These are phyloP conservation scores for Physcia stellaris DNA, from an alignment of 495 filamentous ascomycete genomes.

Conservation along the genomic window DNA sequence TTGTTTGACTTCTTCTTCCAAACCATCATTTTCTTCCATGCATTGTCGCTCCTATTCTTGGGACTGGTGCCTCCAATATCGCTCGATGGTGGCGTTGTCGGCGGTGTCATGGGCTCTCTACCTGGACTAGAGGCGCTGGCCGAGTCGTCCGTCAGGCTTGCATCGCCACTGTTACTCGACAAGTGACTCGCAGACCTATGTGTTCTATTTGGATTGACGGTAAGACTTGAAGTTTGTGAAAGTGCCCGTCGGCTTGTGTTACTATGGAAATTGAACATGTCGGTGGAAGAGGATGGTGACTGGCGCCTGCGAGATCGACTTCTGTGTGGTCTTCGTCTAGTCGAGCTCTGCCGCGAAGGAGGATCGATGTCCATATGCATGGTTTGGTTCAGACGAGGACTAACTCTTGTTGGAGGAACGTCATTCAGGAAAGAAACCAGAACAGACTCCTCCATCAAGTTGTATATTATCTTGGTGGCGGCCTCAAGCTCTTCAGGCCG, in stretches of 20 bases:
- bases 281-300: slow-evolving; percentile 31
- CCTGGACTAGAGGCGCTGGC: slow-evolving; percentile 31
- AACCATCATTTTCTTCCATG: slow-evolving; percentile 79
- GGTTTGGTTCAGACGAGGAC: slow-evolving; percentile 19
- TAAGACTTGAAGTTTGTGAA: slow-evolving; percentile 16
- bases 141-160: slow-evolving; percentile 35
- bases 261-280: slow-evolving; percentile 22
- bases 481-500: slow-evolving; percentile 63
- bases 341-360: not conserved
- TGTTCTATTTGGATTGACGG: slow-evolving; percentile 20
- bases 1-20: slow-evolving; percentile 44
- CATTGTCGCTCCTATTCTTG: slow-evolving; percentile 38
- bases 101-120: slow-evolving; percentile 66
- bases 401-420: slow-evolving; percentile 28
- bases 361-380: not conserved
- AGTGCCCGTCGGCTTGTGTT: slow-evolving; percentile 14
- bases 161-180: slow-evolving; percentile 27
- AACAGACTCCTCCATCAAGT: slow-evolving; percentile 95
- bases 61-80: slow-evolving; percentile 40
- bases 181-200: slow-evolving; percentile 24
- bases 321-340: not conserved
- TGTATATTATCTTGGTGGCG: slow-evolving; percentile 85
- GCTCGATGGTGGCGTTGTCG: slow-evolving; percentile 66
- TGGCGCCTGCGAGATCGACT: slow-evolving; percentile 24
- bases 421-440: slow-evolving; percentile 66